These are phyloP conservation scores for Kingdonia uniflora DNA, from an alignment of 164 flowering plant species.

Conservation along the genomic window DNA sequence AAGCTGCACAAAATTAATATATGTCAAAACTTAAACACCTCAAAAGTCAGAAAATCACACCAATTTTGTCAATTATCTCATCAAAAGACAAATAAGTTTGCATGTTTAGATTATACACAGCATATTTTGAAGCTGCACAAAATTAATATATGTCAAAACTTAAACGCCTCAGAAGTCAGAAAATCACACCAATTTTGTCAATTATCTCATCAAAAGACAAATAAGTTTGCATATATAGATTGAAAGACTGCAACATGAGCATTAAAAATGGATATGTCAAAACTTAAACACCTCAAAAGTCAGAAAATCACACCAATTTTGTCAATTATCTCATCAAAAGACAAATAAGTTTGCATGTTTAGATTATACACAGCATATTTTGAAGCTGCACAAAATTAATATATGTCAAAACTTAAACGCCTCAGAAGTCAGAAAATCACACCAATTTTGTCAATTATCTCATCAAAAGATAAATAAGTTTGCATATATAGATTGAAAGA, in stretches of 20 bases:
- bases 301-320: neutral
- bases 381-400: constrained; percentile 57
- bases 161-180: neutral
- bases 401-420: constrained; percentile 3
- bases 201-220: neutral
- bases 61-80: neutral
- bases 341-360: too few relatives aligned
- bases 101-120: too few relatives aligned
- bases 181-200: neutral
- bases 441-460: neutral
- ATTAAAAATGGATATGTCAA: constrained; percentile 6
- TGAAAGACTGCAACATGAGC: constrained; percentile 73
- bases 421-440: neutral
- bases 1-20: constrained; percentile 51
- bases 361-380: constrained; percentile 93
- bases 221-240: too few relatives aligned
- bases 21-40: constrained; percentile 2
- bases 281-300: neutral
- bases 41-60: neutral
- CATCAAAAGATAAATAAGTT: neutral
- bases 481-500: neutral
- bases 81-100: too few relatives aligned
- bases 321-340: neutral
- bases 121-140: constrained; percentile 84
- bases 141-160: constrained; percentile 13